phyloP scores from a whole-genome alignment of 1,284 basidiomycete genomes.

The Ustilago sp. region DNA sequence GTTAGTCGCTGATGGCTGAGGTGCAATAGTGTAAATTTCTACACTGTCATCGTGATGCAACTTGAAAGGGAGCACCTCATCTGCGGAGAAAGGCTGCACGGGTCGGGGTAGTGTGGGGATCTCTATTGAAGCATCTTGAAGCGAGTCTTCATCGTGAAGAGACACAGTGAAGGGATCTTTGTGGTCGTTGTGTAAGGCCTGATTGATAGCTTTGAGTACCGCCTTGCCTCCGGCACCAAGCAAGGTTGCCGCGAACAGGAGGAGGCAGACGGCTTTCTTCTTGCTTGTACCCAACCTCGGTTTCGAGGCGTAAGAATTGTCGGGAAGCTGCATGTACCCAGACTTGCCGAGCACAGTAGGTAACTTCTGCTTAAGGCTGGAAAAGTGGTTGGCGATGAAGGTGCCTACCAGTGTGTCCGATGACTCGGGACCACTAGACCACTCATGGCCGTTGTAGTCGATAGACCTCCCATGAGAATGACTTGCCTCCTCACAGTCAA shows the following conservation, averaged over 20 bases:
- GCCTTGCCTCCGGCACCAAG: conserved; percentile 21
- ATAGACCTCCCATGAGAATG: neutral
- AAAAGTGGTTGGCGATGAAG: conserved; percentile 17
- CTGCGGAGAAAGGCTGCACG: conserved; percentile 6
- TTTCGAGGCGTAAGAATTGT: neutral
- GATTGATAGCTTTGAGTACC: conserved; percentile 2
- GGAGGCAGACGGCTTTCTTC: conserved; percentile 16
- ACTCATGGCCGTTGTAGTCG: conserved; percentile 8
- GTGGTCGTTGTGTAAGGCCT: neutral
- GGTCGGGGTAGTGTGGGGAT: conserved; percentile 32
- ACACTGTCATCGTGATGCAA: conserved; percentile 29
- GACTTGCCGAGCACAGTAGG: conserved; percentile 5
- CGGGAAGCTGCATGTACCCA: conserved; percentile 18
- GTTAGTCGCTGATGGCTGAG: conserved; percentile 18
- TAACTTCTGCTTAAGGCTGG: conserved; percentile 23
- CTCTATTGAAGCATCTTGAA: conserved; percentile 25
- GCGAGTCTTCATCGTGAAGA: conserved; percentile 37
- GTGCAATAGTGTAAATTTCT: neutral
- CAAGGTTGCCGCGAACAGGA: conserved; percentile 28
- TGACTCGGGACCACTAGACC: conserved; percentile 9
- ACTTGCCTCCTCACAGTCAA: conserved; percentile 8
- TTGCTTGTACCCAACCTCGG: conserved; percentile 1
- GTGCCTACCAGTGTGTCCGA: conserved; percentile 23
- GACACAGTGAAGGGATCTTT: conserved; percentile 6
- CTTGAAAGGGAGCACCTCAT: conserved; percentile 30